Base-by-base conservation (phyloP, 192 early-diverging fungal species). In the Coemansia sp. region DNA sequence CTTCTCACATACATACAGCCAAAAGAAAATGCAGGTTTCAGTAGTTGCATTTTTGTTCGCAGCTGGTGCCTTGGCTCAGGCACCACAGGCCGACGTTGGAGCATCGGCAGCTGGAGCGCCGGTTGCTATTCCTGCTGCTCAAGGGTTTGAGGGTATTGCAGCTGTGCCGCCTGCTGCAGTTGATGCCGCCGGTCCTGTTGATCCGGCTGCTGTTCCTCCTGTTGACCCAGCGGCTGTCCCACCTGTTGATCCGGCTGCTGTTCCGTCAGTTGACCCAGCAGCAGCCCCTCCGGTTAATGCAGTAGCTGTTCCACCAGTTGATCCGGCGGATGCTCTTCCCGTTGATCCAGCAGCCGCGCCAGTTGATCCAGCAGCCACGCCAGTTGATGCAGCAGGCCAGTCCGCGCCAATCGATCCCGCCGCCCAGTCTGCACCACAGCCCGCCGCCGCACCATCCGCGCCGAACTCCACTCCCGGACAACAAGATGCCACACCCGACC, bases 1-100 rank as follows among this genome's bases (percentile, higher is more conserved):
- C 12, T 10, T 44, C 40, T 44, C 40, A 14, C 40, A 44, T 4
- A 15, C 14, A 44, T 14, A 44, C 31, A 44, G 40, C 40, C 40
- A 44, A 44, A 44, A 44, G 40, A 44, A 9, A 12, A 53, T 78
- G 75, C 63, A 69, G 64, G 44, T 72, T 56, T 50, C 67, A 19
- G 20, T 69, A 7, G 36, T 66, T 59, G 75, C 53, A 20, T 68
- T 53, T 20, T 23, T 72, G 44, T 56, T 78, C 47, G 63, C 63
- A 3, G 64, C 59, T 19, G 50, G 66, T 36, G 75, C 53, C 17
- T 53, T 69, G 54, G 66, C 66, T n/a, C 75, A 78, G 56, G 60
- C 10, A 21, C 63, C 61, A 2, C 57, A 60, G 2, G 47, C 25
- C 20, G 55, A 34, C 31, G 8, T 20, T 1, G 38, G 36, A 0